Conservation (phyloP, 2,329 filamentous ascomycete species). For the Fusarium sp. region DNA sequence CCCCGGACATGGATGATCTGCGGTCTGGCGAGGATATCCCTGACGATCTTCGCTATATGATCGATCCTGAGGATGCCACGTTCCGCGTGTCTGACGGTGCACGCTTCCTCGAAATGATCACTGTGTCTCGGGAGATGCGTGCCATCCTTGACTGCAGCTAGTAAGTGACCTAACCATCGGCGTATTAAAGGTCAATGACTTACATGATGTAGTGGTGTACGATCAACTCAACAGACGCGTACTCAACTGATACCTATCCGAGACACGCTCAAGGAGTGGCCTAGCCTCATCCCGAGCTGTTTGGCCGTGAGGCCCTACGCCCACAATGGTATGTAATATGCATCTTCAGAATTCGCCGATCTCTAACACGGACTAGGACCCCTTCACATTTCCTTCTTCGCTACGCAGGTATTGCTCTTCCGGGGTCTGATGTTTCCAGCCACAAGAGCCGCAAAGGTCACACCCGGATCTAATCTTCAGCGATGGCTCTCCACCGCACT, state of each 20-base stretch:
- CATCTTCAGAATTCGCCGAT: not conserved
- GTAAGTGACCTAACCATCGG: constrained; percentile 40
- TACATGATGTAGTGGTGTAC: constrained; percentile 19
- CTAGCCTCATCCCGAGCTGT: constrained; percentile 52
- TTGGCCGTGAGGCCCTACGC: constrained; percentile 28
- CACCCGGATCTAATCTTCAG: constrained; percentile 51
- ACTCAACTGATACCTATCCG: constrained; percentile 44
- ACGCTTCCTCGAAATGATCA: constrained; percentile 53
- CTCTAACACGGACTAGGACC: constrained; percentile 45
- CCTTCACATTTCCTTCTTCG: constrained; percentile 57
- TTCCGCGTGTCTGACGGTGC: constrained; percentile 53
- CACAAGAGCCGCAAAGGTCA: constrained; percentile 54
- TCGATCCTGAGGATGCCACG: constrained; percentile 49
- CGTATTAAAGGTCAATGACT: not conserved
- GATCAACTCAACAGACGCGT: constrained; percentile 29
- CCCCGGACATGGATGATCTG: constrained; percentile 56
- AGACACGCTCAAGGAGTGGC: constrained; percentile 51
- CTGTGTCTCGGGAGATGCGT: constrained; percentile 48
- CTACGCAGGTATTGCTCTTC: constrained; percentile 56
- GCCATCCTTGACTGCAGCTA: constrained; percentile 51
- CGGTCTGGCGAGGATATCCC: constrained; percentile 57
- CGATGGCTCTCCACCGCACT: constrained; percentile 52
- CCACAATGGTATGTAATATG: constrained; percentile 36
- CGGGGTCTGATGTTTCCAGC: constrained; percentile 60
- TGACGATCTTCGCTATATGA: constrained; percentile 49